These are phyloP conservation scores for Hymenoscyphus fraxineus DNA, from an alignment of 2,329 filamentous ascomycete genomes.

Conservation along the genomic window DNA sequence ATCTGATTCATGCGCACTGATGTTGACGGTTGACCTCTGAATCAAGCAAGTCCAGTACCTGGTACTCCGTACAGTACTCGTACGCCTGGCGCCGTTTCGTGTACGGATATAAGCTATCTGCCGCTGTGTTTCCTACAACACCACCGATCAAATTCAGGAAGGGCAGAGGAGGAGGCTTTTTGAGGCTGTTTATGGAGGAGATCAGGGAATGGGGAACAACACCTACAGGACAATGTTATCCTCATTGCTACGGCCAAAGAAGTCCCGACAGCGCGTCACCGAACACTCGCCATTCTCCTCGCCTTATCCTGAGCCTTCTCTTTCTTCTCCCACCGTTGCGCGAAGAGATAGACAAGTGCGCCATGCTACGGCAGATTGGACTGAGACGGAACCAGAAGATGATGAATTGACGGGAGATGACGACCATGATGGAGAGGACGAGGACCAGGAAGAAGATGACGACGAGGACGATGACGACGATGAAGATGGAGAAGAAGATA, in stretches of 20 bases:
- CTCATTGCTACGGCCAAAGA: conserved; percentile 36
- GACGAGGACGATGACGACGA: conserved; percentile 40
- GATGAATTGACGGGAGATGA: conserved; percentile 28
- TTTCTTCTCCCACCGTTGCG: conserved; percentile 24
- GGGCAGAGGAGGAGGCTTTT: conserved; percentile 11
- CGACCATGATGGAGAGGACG: conserved; percentile 25
- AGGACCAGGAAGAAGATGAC: conserved; percentile 33
- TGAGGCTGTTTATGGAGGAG: conserved; percentile 7
- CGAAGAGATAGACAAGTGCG: conserved; percentile 23
- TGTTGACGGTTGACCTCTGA: background rate
- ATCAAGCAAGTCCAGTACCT: background rate
- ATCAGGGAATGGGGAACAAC: background rate
- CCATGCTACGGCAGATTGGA: conserved; percentile 59
- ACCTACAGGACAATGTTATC: conserved; percentile 34
- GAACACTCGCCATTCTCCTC: conserved; percentile 35
- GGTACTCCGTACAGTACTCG: too few relatives aligned
- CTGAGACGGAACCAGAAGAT: conserved; percentile 54
- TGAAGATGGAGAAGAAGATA: conserved; percentile 38
- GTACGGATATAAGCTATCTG: conserved; percentile 14
- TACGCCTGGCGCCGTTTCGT: background rate
- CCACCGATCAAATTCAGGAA: conserved; percentile 6
- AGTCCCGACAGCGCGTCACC: conserved; percentile 30
- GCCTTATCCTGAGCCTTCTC: conserved; percentile 29
- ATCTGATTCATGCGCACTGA: background rate
- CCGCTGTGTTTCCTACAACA: background rate